phyloP scores from a whole-genome alignment of 2,329 filamentous ascomycete genomes.

The Ascochyta koolunga region DNA sequence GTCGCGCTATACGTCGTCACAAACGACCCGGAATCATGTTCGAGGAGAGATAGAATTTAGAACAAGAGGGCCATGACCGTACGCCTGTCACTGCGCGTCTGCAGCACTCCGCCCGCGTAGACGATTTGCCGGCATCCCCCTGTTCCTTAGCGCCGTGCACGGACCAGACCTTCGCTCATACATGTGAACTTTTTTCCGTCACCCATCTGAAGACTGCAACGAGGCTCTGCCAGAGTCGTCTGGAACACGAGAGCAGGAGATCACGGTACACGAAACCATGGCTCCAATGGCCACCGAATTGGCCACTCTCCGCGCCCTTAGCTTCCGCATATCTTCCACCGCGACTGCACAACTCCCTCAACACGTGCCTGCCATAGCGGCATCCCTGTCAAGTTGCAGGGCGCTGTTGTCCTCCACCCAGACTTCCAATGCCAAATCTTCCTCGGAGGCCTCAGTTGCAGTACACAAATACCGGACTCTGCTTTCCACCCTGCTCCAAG shows the following conservation, averaged over 20 bases:
- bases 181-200: conserved; percentile 30
- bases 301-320: conserved; percentile 55
- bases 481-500: conserved; percentile 77
- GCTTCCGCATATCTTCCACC: conserved; percentile 73
- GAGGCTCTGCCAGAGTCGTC: neutral
- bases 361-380: conserved; percentile 71
- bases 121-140: conserved; percentile 28
- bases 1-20: conserved; percentile 32
- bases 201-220: conserved; percentile 5
- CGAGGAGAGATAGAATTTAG: conserved; percentile 29
- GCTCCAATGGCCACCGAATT: conserved; percentile 35
- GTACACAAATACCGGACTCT: conserved; percentile 83
- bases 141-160: conserved; percentile 25
- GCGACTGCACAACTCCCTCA: conserved; percentile 75
- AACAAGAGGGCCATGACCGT: conserved; percentile 28
- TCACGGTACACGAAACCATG: conserved; percentile 22
- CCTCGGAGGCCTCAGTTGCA: conserved; percentile 70
- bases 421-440: conserved; percentile 63
- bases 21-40: conserved; percentile 38
- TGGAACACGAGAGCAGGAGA: neutral
- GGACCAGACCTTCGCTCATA: conserved; percentile 29
- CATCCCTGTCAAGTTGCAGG: conserved; percentile 60
- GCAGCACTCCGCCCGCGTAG: conserved; percentile 18
- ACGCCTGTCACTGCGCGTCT: conserved; percentile 29
- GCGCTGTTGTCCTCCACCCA: conserved; percentile 68